phyloP scores from a whole-genome alignment of 176 grass and related monocot genomes.

The Tillandsia leiboldiana region DNA sequence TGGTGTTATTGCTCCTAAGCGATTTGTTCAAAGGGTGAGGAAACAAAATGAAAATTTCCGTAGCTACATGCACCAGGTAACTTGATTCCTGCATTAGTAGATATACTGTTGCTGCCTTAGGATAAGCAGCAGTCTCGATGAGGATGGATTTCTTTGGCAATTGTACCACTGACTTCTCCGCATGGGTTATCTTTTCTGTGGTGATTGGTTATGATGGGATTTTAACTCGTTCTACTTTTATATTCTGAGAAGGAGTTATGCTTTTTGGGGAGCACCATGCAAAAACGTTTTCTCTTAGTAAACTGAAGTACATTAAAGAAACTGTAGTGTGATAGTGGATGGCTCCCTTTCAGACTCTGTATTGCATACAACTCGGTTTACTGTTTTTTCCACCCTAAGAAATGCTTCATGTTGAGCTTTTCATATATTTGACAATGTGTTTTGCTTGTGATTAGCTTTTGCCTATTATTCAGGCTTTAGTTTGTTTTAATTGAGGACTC shows the following conservation, averaged over 20 bases:
- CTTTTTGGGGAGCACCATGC: too few relatives aligned
- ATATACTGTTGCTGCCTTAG: not conserved
- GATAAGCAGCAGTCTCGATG: not conserved
- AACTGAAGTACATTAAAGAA: too few relatives aligned
- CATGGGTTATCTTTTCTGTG: too few relatives aligned
- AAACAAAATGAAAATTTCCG: slow-evolving; percentile 97
- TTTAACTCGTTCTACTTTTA: too few relatives aligned
- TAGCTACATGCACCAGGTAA: slow-evolving; percentile 99
- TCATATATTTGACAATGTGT: not conserved
- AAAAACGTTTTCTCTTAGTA: too few relatives aligned
- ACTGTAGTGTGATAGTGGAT: too few relatives aligned
- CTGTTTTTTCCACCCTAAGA: not conserved
- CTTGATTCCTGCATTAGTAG: not conserved
- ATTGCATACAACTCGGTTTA: not conserved
- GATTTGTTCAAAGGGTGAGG: slow-evolving; percentile 96
- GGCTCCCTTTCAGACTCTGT: too few relatives aligned
- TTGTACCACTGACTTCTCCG: too few relatives aligned
- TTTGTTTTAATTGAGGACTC: not conserved
- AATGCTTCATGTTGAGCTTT: not conserved
- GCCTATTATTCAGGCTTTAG: not conserved
- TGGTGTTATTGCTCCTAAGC: slow-evolving; percentile 90
- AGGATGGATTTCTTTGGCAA: too few relatives aligned
- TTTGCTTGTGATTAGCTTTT: not conserved
- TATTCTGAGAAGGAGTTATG: too few relatives aligned
- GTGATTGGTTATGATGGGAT: too few relatives aligned